Base-by-base conservation (phyloP, 345 rosid genomes). In the Turritis glabra region DNA sequence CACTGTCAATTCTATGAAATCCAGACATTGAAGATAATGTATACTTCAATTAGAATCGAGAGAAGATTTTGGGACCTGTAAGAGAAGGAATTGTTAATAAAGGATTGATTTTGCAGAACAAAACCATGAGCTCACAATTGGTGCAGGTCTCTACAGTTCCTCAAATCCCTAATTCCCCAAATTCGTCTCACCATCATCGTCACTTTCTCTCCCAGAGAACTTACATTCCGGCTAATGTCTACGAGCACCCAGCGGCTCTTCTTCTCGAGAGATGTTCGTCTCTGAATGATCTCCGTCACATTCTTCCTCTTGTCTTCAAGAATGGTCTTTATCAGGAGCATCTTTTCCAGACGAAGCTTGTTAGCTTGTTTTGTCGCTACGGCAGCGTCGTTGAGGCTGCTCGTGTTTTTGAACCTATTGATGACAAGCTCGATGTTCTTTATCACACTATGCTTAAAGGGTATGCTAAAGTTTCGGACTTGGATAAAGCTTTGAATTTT, bases 361-460 rank as follows among this genome's bases (percentile, higher is more conserved):
- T 90, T 18, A 87, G 93, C 76, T 84, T 89, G 78, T 87, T 90
- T 83, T 93, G 91, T 60, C 90, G 84, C 38, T 72, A 87, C 58
- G 87, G 86, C 33, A 80, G 86, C 80, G 43, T 93, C 30, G 26
- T 55, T 2, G 93, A 93, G 57, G 98, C 96, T 10, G 85, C 83
- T 23, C 82, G 90, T 30, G 92, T 89, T 72, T 93, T 90, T 54
- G 93, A 87, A n/a, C 82, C 88, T 15, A 76, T 81, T 69, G 82
- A 83, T 41, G 75, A 79, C 50, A 89, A 86, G 62, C 66, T 84
- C 6, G 93, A 89, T 41, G 87, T 78, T 30, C 89, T 93, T 43
- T 90, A 89, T 65, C 81, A 93, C 77, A 90, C 95, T 32, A 80
- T 90, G 90, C 93, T 93, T 23, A 93, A 92, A 77, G 98, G 96